phyloP scores from a whole-genome alignment of 441 rosid genomes.

The Rhodomyrtus psidioides region DNA sequence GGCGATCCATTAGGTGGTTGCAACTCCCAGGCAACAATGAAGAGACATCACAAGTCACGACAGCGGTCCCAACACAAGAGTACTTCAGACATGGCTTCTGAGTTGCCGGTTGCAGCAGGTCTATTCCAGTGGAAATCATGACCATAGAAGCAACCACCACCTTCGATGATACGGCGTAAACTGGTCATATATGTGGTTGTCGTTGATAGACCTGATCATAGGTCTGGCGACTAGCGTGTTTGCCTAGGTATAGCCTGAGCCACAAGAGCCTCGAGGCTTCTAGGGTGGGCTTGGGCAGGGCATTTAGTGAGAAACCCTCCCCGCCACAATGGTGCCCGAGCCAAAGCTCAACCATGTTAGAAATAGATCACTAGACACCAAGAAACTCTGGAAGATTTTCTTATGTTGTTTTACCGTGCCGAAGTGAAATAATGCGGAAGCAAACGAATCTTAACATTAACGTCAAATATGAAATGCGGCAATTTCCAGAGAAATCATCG shows the following conservation, averaged over 20 bases:
- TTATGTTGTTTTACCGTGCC: background rate
- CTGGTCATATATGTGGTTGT: background rate
- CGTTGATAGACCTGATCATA: background rate
- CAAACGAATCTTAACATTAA: background rate
- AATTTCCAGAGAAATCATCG: background rate
- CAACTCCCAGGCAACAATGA: background rate
- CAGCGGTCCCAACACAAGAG: fast-evolving
- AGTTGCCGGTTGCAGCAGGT: fast-evolving
- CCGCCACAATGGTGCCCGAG: background rate
- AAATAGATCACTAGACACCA: background rate
- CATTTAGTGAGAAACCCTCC: background rate
- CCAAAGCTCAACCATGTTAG: background rate
- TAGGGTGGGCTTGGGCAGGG: background rate
- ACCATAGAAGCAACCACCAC: background rate
- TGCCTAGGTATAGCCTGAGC: background rate
- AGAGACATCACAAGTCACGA: background rate
- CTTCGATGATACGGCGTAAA: too few relatives aligned
- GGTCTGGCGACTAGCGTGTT: background rate
- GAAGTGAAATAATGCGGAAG: background rate
- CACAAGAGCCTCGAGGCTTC: background rate
- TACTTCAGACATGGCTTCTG: too few relatives aligned
- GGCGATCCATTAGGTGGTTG: too few relatives aligned
- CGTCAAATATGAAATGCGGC: background rate
- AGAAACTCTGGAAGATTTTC: background rate
- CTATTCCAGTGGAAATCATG: background rate